These are phyloP conservation scores for Schizosaccharomyces pombe DNA, from an alignment of 805 yeast species.

Conservation along the genomic window DNA sequence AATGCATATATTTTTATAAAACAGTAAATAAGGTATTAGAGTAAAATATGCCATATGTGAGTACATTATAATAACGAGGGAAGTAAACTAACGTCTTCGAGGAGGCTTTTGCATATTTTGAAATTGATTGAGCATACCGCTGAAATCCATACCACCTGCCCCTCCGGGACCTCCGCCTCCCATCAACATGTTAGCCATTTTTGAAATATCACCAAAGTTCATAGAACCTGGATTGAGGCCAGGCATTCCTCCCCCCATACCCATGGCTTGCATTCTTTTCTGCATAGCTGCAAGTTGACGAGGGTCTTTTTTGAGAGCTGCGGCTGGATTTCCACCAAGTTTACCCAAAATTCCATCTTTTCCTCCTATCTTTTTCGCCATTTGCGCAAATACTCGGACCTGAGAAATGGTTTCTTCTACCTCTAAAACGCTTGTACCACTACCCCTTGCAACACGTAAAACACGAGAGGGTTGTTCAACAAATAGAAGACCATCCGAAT, in stretches of 20 bases:
- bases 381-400: constrained; percentile 77
- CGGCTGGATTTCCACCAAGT: constrained; percentile 15
- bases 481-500: constrained; percentile 67
- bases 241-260: constrained; percentile 34
- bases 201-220: constrained; percentile 1
- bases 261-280: constrained; percentile 24
- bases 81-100: background rate
- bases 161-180: constrained; percentile 15
- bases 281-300: constrained; percentile 25
- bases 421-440: constrained; percentile 78
- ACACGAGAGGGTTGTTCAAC: constrained; percentile 63
- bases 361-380: constrained; percentile 53
- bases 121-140: background rate
- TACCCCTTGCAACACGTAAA: constrained; percentile 76
- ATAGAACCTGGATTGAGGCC: constrained; percentile 17
- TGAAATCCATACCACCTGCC: constrained; percentile 22
- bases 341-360: constrained; percentile 30
- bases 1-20: background rate
- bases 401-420: constrained; percentile 82
- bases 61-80: background rate
- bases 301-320: constrained; percentile 16
- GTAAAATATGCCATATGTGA: no score
- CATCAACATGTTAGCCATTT: constrained; percentile 5
- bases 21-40: background rate
- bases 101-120: constrained; percentile 19